Evolutionary conservation across 768 basidiomycete species (phyloP), one percentile per base, ranked within the genome.

Genomic region (Pleurotus pulmonarius): DNA sequence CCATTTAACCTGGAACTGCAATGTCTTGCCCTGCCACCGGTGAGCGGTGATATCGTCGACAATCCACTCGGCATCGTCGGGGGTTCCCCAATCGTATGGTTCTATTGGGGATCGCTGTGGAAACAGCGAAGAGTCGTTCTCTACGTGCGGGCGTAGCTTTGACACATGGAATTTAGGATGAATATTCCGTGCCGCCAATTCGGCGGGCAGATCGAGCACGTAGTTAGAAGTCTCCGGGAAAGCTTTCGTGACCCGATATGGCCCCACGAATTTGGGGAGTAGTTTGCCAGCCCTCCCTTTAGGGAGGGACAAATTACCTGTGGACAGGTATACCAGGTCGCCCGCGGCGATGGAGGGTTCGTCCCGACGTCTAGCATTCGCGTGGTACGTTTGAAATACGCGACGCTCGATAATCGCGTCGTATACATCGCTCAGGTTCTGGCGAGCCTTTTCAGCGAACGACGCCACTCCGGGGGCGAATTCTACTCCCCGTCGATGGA

Each of bases 181-280:
- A 12, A 76, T 68, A 1, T 67, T n/a, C 2, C 69, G 60, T 4
- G 37, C 20, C 40, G 18, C 16, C 2, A 73, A 56, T 1, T 67
- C 68, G 0, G 38, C 41, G 0, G 71, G 63, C 4, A 74, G 47
- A 3, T 69, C 63, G 2, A 74, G 44, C 4, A 12, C 60, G 58
- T 73, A 76, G 0, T 53, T 69, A 0, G 65, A 72, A 0, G 49
- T 67, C 2, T 55, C 60, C 0, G 63, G 61, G 18, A 58, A n/a
- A 1, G 58, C 60, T n/a, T 60, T 34, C 0, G 63, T 1, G 1
- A 77, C 65, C 3, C 59, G 46, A 53, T 67, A 78, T 0, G 75
- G 78, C 5, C 78, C 74, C 11, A 78, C 63, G 54, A 60, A 77
- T 37, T 70, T 70, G 0, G 72, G 77, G 0, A 66, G 20, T 0